phyloP scores from a whole-genome alignment of 345 rosid species.

The Aegle marmelos region DNA sequence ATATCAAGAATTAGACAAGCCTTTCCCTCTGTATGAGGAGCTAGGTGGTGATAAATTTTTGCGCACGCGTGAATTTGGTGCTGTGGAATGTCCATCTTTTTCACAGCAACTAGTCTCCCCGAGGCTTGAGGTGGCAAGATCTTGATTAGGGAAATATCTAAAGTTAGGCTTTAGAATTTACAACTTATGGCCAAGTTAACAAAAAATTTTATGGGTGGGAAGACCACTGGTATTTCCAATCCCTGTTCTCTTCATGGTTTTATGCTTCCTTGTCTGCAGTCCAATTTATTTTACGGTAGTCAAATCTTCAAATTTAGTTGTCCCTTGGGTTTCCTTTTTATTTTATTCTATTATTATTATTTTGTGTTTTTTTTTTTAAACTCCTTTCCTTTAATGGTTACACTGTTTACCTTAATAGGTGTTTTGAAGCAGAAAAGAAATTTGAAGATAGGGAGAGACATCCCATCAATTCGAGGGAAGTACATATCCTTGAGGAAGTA shows the following conservation, averaged over 20 bases:
- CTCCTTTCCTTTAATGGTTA: conserved; percentile 8
- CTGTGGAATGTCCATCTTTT: not conserved
- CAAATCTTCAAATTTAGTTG: not conserved
- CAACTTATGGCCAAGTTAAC: not conserved
- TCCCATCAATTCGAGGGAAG: conserved; percentile 73
- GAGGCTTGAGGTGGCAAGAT: not conserved
- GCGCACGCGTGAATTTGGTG: not conserved
- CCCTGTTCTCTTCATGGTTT: not conserved
- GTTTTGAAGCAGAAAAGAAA: conserved; percentile 79
- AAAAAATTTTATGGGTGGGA: not conserved
- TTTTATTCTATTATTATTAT: too few species aligned
- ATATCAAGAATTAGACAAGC: not conserved
- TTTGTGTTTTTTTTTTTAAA: too few species aligned
- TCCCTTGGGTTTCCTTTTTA: not conserved
- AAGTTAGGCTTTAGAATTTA: not conserved
- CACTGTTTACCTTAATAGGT: conserved; percentile 45
- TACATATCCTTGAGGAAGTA: conserved; percentile 72
- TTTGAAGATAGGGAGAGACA: conserved; percentile 87
- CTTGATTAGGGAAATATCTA: not conserved
- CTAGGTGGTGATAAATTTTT: not conserved
- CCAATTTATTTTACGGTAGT: not conserved
- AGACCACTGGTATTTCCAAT: not conserved
- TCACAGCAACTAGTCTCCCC: not conserved
- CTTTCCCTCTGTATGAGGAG: not conserved
- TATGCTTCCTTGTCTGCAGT: not conserved